Base-by-base conservation (phyloP, 306 rosid genomes). In the Echinosophora koreensis region DNA sequence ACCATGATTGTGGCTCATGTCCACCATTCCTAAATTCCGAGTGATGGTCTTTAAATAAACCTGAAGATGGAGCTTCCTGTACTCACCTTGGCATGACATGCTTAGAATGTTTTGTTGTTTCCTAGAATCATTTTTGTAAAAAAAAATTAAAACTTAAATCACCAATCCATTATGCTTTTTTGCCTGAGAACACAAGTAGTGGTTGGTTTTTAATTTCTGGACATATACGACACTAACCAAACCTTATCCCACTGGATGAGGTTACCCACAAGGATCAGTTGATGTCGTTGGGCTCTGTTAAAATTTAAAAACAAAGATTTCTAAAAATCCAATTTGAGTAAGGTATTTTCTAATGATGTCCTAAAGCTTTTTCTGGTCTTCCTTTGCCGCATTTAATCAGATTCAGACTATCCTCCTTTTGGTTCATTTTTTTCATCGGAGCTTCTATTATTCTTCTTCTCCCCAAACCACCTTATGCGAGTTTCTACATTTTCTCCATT, bases 1-100 rank as follows among this genome's bases (percentile, higher is more conserved):
- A 76, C 49, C 54, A 69, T 81, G 32, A 18, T 66, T 16, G 52
- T 67, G 64, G 35, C 55, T 69, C 35, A 22, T 72, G 51, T 67
- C 41, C 22, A 62, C 74, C 46, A 73, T 47, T 7, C 50, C 16
- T 38, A 8, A 39, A 38, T 28, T 14, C 37, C 52, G 13, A 59
- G 35, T 5, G 50, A 66, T 49, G 27, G 13, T 62, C 49, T 51
- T 61, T 27, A 5, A 37, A 52, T 32, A 14, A 34, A 18, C 34
- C 32, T 80, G 50, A 80, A 30, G 28, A 15, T 35, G 16, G 37
- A 58, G 28, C 41, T 17, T 65, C 49, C 51, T 30, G 57, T 58
- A 51, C 14, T 42, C 51, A 44, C 41, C 62, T 61, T 66, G 49
- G 44, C 70, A 68, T 58, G 47, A 30, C 22, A 10, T 28, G 50